Evolutionary conservation across 2,329 filamentous ascomycete species (phyloP).

Genomic region (Cercospora berteroae): DNA sequence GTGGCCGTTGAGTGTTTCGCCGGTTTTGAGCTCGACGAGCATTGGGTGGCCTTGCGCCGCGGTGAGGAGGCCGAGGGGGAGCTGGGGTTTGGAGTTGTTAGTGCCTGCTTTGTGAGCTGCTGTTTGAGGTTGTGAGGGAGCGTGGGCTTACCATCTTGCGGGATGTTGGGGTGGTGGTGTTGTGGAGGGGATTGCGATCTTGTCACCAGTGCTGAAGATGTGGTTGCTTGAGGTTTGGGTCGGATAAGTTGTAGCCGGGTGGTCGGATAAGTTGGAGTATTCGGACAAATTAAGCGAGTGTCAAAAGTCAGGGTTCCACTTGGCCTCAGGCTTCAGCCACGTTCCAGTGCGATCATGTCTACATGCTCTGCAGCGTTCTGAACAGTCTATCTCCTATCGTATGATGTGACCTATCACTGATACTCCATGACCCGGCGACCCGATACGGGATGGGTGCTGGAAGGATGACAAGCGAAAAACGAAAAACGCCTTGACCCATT

Average conservation of each 20-base stretch:
- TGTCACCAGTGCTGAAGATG: not conserved
- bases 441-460: not conserved
- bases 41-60: slow-evolving; percentile 97
- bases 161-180: not conserved
- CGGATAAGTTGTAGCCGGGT: not conserved
- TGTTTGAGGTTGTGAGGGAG: not conserved
- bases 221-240: not conserved
- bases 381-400: not conserved
- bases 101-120: slow-evolving; percentile 27
- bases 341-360: not conserved
- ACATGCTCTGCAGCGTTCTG: not conserved
- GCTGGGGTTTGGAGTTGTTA: slow-evolving; percentile 43
- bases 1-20: slow-evolving; percentile 95
- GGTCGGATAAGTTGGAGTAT: not conserved
- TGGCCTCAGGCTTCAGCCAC: not conserved
- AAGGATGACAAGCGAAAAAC: not conserved
- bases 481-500: slow-evolving; percentile 3
- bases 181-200: not conserved
- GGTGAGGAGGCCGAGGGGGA: slow-evolving; percentile 77
- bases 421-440: not conserved
- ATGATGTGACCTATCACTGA: not conserved
- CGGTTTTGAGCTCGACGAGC: slow-evolving; percentile 95
- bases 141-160: slow-evolving; percentile 9
- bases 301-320: not conserved
- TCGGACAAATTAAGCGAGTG: not conserved